Evolutionary conservation across 2,329 filamentous ascomycete species (phyloP).

Genomic region (Rhytidhysteron rufulum): DNA sequence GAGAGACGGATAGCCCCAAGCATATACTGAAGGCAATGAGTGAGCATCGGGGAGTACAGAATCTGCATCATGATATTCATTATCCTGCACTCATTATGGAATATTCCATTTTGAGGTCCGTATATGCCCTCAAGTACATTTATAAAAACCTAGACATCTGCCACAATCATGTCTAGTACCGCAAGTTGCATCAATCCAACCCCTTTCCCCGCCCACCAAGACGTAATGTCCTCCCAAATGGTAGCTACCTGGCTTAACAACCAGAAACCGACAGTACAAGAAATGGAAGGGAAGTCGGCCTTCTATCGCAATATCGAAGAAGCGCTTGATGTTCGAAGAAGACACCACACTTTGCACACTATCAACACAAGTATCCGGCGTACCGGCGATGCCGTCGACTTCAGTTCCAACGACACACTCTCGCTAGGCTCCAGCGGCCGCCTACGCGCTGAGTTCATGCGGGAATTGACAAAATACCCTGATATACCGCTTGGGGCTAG

Average conservation of each 20-base stretch:
- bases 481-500: constrained; percentile 46
- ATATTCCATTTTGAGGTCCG: too few relatives aligned
- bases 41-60: too few relatives aligned
- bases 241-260: neutral
- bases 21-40: too few relatives aligned
- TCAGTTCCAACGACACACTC: constrained; percentile 60
- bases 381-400: constrained; percentile 38
- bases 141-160: too few relatives aligned
- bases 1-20: too few relatives aligned
- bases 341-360: constrained; percentile 12
- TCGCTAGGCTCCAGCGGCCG: constrained; percentile 45
- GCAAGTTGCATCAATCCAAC: too few relatives aligned
- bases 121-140: too few relatives aligned
- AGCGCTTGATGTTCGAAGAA: constrained; percentile 14
- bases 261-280: neutral
- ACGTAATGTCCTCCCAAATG: neutral
- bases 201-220: too few relatives aligned
- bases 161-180: too few relatives aligned
- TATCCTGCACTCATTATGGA: too few relatives aligned
- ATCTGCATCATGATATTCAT: too few relatives aligned
- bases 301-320: constrained; percentile 18
- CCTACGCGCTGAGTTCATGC: constrained; percentile 44
- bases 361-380: neutral
- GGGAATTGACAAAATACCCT: constrained; percentile 35
- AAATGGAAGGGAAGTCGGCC: neutral